Percentiles rank a stretch among this genome's conserved stretches.
These are phyloP conservation scores for Centaurea solstitialis DNA, from an alignment of 129 eudicot species.

Conservation along the genomic window DNA sequence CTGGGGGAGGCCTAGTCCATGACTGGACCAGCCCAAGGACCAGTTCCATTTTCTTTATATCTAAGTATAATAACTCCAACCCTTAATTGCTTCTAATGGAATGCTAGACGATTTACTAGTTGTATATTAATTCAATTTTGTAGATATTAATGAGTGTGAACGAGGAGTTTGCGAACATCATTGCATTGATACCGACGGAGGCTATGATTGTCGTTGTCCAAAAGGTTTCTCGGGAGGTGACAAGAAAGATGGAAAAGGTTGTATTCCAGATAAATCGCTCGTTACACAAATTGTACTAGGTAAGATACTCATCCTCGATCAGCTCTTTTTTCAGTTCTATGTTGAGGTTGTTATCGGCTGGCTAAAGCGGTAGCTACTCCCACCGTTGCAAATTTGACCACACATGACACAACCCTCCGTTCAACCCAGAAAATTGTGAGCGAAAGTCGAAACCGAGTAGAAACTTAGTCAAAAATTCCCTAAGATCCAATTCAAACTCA, in stretches of 20 bases:
- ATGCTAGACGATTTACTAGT: not conserved
- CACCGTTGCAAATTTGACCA: no score
- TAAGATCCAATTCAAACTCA: no score
- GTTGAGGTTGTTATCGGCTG: no score
- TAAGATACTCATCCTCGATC: not conserved
- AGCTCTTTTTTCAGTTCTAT: not conserved
- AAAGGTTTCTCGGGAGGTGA: constrained; percentile 44
- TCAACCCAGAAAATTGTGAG: no score
- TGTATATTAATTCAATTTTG: not conserved
- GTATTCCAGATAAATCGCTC: constrained; percentile 8
- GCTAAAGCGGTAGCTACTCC: no score
- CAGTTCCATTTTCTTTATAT: no score
- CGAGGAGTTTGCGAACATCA: not conserved
- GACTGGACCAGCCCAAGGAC: no score
- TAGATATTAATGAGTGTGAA: constrained; percentile 28
- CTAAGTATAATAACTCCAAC: no score
- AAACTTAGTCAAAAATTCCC: no score
- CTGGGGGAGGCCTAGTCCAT: no score
- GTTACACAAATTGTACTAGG: constrained; percentile 19
- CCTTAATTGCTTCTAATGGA: not conserved
- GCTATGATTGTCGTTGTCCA: constrained; percentile 34
- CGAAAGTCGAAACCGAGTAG: no score
- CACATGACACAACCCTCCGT: no score
- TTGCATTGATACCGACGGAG: constrained; percentile 22
- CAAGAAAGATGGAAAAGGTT: constrained; percentile 26